Conservation (phyloP, 1,284 basidiomycete genomes). For the Sanghuangporus sanghuang region DNA sequence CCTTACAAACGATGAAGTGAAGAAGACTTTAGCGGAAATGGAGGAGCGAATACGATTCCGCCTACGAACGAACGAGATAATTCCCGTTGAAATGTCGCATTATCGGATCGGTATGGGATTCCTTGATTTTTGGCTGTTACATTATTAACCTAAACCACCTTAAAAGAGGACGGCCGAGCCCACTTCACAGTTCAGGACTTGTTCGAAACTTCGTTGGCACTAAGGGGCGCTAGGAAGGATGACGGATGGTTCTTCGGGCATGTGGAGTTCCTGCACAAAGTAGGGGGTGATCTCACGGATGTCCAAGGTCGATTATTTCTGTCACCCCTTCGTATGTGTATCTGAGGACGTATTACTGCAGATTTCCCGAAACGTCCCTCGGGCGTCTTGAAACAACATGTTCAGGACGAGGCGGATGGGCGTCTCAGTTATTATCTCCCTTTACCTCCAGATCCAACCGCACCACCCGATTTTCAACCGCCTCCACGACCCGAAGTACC, state of each 20-base stretch:
- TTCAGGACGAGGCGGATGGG: constrained; percentile 66
- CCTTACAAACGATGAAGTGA: constrained; percentile 61
- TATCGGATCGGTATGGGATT: constrained; percentile 58
- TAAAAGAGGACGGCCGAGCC: constrained; percentile 67
- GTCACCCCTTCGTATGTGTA: not conserved
- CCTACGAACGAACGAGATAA: constrained; percentile 65
- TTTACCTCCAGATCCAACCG: constrained; percentile 34
- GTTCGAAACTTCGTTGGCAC: constrained; percentile 73
- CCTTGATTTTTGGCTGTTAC: constrained; percentile 1
- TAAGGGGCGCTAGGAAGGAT: constrained; percentile 58
- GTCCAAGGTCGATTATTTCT: constrained; percentile 47
- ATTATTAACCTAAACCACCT: constrained; percentile 19
- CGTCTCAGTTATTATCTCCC: constrained; percentile 60
- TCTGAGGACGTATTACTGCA: constrained; percentile 25
- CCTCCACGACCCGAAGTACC: constrained; percentile 52
- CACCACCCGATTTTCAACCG: constrained; percentile 38
- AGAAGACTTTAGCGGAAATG: constrained; percentile 62
- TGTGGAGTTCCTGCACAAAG: constrained; percentile 71
- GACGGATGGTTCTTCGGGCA: constrained; percentile 82
- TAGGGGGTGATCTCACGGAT: constrained; percentile 68
- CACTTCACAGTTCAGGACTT: constrained; percentile 68
- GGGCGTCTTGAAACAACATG: constrained; percentile 59
- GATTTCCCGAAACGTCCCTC: constrained; percentile 67
- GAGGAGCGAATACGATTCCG: constrained; percentile 75
- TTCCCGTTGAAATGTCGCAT: constrained; percentile 70